Conservation (phyloP, 345 rosid genomes). For the Firmiana major region DNA sequence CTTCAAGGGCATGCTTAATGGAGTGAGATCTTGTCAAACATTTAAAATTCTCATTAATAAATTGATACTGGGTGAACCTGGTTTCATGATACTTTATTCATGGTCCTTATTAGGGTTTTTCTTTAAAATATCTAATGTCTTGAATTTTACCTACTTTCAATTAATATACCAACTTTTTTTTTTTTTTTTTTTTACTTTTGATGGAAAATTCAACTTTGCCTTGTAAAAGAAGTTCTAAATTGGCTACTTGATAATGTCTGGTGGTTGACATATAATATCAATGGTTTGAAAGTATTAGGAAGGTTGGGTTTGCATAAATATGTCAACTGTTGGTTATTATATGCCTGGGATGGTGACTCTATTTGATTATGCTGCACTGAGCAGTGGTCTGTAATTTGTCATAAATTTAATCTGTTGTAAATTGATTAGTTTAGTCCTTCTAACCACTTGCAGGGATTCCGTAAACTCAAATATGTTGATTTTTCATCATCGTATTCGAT, state of each 20-base stretch:
- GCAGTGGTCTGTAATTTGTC: neutral
- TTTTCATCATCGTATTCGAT: conserved; percentile 64
- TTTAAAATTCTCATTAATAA: neutral
- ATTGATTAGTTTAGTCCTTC: neutral
- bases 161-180: neutral
- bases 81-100: neutral
- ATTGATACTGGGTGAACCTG: neutral
- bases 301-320: no score
- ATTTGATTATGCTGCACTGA: neutral
- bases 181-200: neutral
- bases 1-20: neutral
- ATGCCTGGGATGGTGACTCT: conserved; percentile 4
- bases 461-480: conserved; percentile 60
- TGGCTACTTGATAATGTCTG: neutral
- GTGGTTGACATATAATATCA: neutral
- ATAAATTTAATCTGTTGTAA: neutral
- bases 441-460: conserved; percentile 50
- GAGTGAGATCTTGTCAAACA: neutral
- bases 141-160: neutral
- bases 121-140: neutral
- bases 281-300: conserved; percentile 3
- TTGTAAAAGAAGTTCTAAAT: neutral
- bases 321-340: neutral
- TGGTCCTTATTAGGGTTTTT: neutral
- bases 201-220: neutral